Evolutionary conservation across 805 yeast genomes (phyloP).

Genomic region (Nakazawaea ambrosiae): DNA sequence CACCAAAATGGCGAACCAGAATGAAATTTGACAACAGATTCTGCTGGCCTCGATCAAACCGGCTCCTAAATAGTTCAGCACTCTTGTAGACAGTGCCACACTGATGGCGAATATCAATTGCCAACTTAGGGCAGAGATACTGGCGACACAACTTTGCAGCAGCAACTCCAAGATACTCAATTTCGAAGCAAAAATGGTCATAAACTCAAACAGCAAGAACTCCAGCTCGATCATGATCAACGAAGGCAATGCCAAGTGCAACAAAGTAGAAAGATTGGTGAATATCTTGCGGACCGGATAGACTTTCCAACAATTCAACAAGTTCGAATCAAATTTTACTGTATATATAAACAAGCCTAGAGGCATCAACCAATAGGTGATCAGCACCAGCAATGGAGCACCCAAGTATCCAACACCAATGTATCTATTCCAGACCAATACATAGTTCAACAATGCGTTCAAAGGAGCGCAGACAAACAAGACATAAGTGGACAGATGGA

Average conservation of each 20-base stretch:
- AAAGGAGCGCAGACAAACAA: slow-evolving; percentile 66
- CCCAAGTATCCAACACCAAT: slow-evolving; percentile 63
- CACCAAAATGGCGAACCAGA: slow-evolving; percentile 25
- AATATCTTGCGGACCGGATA: slow-evolving; percentile 32
- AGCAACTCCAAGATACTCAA: slow-evolving; percentile 17
- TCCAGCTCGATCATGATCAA: slow-evolving; percentile 54
- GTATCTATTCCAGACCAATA: slow-evolving; percentile 53
- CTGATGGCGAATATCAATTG: slow-evolving; percentile 74
- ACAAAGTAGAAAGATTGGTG: slow-evolving; percentile 36
- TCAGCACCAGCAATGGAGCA: slow-evolving; percentile 68
- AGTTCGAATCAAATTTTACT: slow-evolving; percentile 28
- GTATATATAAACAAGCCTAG: slow-evolving; percentile 42
- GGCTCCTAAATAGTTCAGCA: slow-evolving; percentile 70
- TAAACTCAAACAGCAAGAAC: slow-evolving; percentile 50
- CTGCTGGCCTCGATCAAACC: slow-evolving; percentile 28
- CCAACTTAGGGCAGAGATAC: slow-evolving; percentile 60
- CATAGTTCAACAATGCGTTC: slow-evolving; percentile 58
- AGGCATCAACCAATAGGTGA: slow-evolving; percentile 70
- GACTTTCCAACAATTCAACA: slow-evolving; percentile 42
- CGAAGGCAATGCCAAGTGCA: slow-evolving; percentile 45
- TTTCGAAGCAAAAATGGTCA: slow-evolving; percentile 47
- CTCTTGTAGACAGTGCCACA: slow-evolving; percentile 68
- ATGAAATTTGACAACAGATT: slow-evolving; percentile 29
- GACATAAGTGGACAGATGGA: slow-evolving; percentile 73
- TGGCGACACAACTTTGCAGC: slow-evolving; percentile 31